Evolutionary conservation across 2,329 filamentous ascomycete species (phyloP), one percentile per base, ranked within the genome.

Genomic region (Phaeoacremonium minimum): DNA sequence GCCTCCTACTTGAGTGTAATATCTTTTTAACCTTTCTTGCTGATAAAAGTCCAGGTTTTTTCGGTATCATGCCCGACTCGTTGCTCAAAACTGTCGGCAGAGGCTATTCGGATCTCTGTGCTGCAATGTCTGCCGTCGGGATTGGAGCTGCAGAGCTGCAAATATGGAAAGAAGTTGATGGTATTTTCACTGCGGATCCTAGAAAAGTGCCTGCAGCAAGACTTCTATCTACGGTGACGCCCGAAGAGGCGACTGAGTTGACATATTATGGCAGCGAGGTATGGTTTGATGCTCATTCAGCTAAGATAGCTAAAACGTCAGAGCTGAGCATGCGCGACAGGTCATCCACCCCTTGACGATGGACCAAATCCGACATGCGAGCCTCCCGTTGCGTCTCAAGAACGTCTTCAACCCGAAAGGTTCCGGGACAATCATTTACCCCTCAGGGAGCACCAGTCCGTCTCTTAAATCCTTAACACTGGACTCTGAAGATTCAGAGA

Each of bases 261-360:
- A 88, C 85, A 8, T 82, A 80, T 50, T 82, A 81, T 46, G 77
- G 77, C 32, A 80, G 83, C 28, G 85, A 58, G 44, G 53, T 54
- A 26, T 22, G 49, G n/a, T n/a, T n/a, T n/a, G n/a, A n/a, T n/a
- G n/a, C n/a, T n/a, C n/a, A n/a, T n/a, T n/a, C n/a, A n/a, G n/a
- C n/a, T n/a, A n/a, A n/a, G n/a, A n/a, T n/a, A n/a, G n/a, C n/a
- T n/a, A n/a, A n/a, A n/a, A n/a, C n/a, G n/a, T n/a, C n/a, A n/a
- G n/a, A n/a, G n/a, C n/a, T n/a, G n/a, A n/a, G n/a, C n/a, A n/a
- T n/a, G n/a, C n/a, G n/a, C n/a, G n/a, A 33, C 19, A 88, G 58
- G 85, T 89, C 46, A 88, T 89, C 38, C 85, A 89, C 51, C 85
- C 85, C 17, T 82, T 87, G 55, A 89, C 85, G 45, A 88, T 89